Base-by-base conservation (phyloP, 2,329 filamentous ascomycete genomes). In the Neofusicoccum sp. region DNA sequence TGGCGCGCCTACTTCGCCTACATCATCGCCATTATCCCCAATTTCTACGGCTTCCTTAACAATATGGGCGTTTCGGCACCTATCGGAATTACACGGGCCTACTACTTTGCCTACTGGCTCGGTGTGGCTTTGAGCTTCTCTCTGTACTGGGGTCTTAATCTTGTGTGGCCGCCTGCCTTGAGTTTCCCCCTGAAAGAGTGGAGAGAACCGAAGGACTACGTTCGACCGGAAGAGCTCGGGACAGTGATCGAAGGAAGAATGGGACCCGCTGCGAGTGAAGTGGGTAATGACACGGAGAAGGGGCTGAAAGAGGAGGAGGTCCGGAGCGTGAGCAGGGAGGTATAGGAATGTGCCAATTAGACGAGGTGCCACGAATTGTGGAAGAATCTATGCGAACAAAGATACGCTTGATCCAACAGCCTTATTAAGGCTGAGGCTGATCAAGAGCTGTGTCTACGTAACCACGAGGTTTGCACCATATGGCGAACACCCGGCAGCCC, bases 51-150 rank as follows among this genome's bases (percentile, higher is more conserved):
- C 22, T 22, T 22, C 22, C 22, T 22, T 22, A 22, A 22, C 22
- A 22, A 22, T 2, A 22, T 22, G 22, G 22, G 22, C 22, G 22
- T 22, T 22, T 22, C 22, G 22, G 22, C 22, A 22, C 22, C 22
- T 22, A 22, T 22, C 22, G 22, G 22, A 22, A 2, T 22, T 22
- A 73, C 70, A 0, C 69, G 72, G 14, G 34, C 44, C 12, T 58
- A 63, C 34, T 63, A 63, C 22, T 58, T 59, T 39, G 61, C 52
- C 4, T 59, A 63, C 43, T 36, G 48, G 45, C 52, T 60, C 16
- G 54, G 44, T 1, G 12, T 64, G 22, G 41, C 59, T 47, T 29
- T 60, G n/a, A 60, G 52, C 8, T 63, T 59, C 6, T 52, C 37
- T 6, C 29, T 49, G 11, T 63, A 63, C 33, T 63, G 52, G 49